phyloP scores from a whole-genome alignment of 495 filamentous ascomycete species.

The Hypomontagnella submonticulosa region DNA sequence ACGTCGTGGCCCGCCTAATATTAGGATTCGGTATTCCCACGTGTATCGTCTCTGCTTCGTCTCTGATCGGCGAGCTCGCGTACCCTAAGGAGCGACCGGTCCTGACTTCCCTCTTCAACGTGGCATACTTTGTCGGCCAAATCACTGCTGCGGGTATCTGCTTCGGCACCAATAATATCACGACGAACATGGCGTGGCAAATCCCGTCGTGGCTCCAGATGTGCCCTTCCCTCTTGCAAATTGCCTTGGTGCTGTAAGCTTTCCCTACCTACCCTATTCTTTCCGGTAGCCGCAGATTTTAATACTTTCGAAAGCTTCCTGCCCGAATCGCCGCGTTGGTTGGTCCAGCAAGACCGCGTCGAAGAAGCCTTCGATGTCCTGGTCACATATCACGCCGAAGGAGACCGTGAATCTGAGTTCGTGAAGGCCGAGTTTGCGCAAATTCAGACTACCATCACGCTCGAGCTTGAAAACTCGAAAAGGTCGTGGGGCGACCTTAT shows the following conservation, averaged over 20 bases:
- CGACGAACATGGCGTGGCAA: slow-evolving; percentile 70
- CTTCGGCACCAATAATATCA: slow-evolving; percentile 67
- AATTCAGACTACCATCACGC: slow-evolving; percentile 62
- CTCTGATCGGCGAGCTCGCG: slow-evolving; percentile 70
- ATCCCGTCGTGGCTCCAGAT: slow-evolving; percentile 71
- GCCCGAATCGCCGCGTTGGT: slow-evolving; percentile 66
- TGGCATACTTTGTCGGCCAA: slow-evolving; percentile 70
- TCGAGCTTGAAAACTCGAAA: slow-evolving; percentile 60
- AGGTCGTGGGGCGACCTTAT: slow-evolving; percentile 62
- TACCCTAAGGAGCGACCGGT: slow-evolving; percentile 73
- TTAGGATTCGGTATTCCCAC: slow-evolving; percentile 72
- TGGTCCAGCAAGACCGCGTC: slow-evolving; percentile 62
- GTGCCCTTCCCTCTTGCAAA: slow-evolving; percentile 67
- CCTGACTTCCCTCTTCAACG: slow-evolving; percentile 75
- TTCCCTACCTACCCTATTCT: slow-evolving; percentile 47
- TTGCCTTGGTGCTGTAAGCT: slow-evolving; percentile 60
- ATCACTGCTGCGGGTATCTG: slow-evolving; percentile 70
- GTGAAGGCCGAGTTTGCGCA: slow-evolving; percentile 64
- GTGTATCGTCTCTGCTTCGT: slow-evolving; percentile 70
- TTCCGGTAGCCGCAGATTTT: background rate
- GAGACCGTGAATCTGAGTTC: slow-evolving; percentile 59
- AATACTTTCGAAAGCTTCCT: slow-evolving; percentile 56
- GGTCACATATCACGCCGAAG: slow-evolving; percentile 68
- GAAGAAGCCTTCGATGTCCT: slow-evolving; percentile 66
- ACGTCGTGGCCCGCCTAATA: slow-evolving; percentile 70